A percentile compares a stretch with the other conserved stretches of the same genome.
Conservation (phyloP, 2,329 filamentous ascomycete genomes). For the Cordyceps javanica region DNA sequence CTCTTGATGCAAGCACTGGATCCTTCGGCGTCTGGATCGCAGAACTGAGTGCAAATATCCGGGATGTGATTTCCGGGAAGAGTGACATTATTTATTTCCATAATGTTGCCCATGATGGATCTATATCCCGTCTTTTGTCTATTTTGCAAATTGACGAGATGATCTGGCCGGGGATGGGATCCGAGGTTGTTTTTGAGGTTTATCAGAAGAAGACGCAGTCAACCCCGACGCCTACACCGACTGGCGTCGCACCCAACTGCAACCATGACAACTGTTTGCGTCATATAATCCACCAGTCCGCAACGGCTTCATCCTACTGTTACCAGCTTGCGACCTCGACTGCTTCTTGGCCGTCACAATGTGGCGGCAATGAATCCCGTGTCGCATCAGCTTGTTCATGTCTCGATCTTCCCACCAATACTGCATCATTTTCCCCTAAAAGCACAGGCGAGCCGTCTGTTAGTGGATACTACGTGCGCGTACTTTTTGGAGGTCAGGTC, state of each 20-base stretch:
- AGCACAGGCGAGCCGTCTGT: slow-evolving; percentile 25
- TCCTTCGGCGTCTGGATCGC: slow-evolving; percentile 69
- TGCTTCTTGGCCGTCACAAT: slow-evolving; percentile 21
- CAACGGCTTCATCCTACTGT: slow-evolving; percentile 21
- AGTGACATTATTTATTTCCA: slow-evolving; percentile 53
- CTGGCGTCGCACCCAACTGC: slow-evolving; percentile 18
- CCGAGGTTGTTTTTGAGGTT: slow-evolving; percentile 72
- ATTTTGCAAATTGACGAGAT: slow-evolving; percentile 68
- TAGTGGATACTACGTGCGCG: slow-evolving; percentile 49
- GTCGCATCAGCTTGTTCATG: slow-evolving; percentile 25
- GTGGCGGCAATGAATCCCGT: slow-evolving; percentile 18
- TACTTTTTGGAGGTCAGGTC: slow-evolving; percentile 65
- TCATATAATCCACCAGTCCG: slow-evolving; percentile 22
- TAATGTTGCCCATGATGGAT: slow-evolving; percentile 77
- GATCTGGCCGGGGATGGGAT: slow-evolving; percentile 82
- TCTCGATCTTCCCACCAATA: slow-evolving; percentile 16
- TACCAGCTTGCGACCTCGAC: slow-evolving; percentile 15
- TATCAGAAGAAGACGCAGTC: slow-evolving; percentile 39
- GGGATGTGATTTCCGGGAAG: slow-evolving; percentile 40
- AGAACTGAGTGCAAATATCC: slow-evolving; percentile 62
- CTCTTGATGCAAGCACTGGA: slow-evolving; percentile 54
- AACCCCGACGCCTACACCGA: slow-evolving; percentile 15
- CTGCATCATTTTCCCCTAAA: slow-evolving; percentile 41
- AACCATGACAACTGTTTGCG: slow-evolving; percentile 26
- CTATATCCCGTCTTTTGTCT: slow-evolving; percentile 58